Percentiles rank a stretch among this genome's conserved stretches.
Conservation (phyloP, 805 yeast species). For the Candida quercuum region DNA sequence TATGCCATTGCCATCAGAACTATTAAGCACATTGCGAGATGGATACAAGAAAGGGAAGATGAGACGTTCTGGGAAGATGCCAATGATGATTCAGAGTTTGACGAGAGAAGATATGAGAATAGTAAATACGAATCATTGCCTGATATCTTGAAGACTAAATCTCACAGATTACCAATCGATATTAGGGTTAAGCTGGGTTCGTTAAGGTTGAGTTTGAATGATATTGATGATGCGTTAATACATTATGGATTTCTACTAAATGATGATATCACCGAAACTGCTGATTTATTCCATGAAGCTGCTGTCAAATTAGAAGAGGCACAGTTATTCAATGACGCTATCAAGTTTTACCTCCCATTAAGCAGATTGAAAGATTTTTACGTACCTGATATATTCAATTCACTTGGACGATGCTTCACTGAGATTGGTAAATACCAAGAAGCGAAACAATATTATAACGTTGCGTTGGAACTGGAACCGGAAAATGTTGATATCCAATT, state of each 20-base stretch:
- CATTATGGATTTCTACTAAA: constrained; percentile 61
- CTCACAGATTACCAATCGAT: constrained; percentile 70
- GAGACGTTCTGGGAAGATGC: constrained; percentile 40
- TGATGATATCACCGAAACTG: constrained; percentile 52
- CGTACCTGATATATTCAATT: constrained; percentile 39
- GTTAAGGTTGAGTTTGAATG: constrained; percentile 59
- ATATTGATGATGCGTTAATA: constrained; percentile 61
- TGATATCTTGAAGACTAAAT: constrained; percentile 30
- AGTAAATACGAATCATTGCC: constrained; percentile 37
- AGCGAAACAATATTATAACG: constrained; percentile 55
- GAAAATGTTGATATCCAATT: constrained; percentile 67
- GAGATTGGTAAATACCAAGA: constrained; percentile 64
- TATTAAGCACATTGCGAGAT: constrained; percentile 69
- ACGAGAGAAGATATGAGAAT: constrained; percentile 54
- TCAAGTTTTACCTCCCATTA: constrained; percentile 56
- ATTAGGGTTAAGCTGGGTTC: constrained; percentile 78
- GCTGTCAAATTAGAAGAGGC: constrained; percentile 68
- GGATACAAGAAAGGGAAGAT: constrained; percentile 69
- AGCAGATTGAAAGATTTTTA: constrained; percentile 47
- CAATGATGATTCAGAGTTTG: constrained; percentile 78
- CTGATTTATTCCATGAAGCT: constrained; percentile 72
- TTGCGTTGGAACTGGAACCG: constrained; percentile 51
- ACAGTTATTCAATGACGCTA: constrained; percentile 71
- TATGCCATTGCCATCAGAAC: constrained; percentile 59
- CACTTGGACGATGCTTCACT: constrained; percentile 72